These are phyloP conservation scores for Ganoderma sinense DNA, from an alignment of 1,284 basidiomycete species.

Conservation along the genomic window DNA sequence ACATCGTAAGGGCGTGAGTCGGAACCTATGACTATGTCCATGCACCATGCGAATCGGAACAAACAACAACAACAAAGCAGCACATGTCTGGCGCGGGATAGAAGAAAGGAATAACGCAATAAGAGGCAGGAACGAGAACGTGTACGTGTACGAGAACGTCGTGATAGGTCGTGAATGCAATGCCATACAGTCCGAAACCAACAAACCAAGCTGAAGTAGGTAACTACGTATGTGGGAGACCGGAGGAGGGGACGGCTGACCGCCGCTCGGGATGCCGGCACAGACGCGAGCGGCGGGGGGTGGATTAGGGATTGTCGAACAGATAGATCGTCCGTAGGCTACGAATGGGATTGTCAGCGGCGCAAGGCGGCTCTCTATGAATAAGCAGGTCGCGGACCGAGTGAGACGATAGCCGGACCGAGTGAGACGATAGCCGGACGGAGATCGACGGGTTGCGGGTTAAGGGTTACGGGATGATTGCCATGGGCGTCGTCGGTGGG, in stretches of 20 bases:
- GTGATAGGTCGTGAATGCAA: slow-evolving; percentile 22
- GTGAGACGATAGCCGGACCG: slow-evolving; percentile 9
- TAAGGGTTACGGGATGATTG: background rate
- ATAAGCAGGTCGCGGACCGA: slow-evolving; percentile 10
- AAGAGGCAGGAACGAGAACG: background rate
- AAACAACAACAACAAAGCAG: slow-evolving; percentile 22
- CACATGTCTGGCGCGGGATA: background rate
- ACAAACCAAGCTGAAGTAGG: background rate
- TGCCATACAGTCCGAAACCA: background rate
- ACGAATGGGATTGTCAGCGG: slow-evolving; percentile 23
- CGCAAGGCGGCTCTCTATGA: slow-evolving; percentile 15
- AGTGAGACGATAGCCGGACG: background rate
- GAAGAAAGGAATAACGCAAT: background rate
- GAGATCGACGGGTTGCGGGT: background rate
- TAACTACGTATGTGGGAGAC: background rate
- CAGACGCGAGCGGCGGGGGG: slow-evolving; percentile 12
- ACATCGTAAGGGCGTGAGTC: slow-evolving; percentile 19
- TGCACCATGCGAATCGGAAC: slow-evolving; percentile 4
- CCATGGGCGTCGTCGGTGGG: background rate
- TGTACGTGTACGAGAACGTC: background rate
- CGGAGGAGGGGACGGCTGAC: background rate
- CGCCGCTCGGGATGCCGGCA: background rate
- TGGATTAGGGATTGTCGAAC: slow-evolving; percentile 25
- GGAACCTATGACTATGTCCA: background rate
- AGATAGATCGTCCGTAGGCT: slow-evolving; percentile 26